Conservation (phyloP, 441 rosid species). For the Pelargonium cotyledonis region DNA sequence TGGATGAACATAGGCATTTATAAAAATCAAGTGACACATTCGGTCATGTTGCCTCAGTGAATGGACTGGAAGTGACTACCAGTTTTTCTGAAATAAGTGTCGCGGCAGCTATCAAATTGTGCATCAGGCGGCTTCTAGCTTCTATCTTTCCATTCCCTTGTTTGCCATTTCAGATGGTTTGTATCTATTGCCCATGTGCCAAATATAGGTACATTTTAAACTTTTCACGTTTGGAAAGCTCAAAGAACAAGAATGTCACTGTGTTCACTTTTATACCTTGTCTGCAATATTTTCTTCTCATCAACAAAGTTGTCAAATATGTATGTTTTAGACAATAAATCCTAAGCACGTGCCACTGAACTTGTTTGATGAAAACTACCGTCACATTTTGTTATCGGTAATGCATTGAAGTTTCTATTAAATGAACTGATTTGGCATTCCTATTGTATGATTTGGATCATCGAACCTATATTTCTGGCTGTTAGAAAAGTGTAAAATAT, state of each 20-base stretch:
- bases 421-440: no score
- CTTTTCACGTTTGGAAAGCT: background rate
- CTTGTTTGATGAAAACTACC: background rate
- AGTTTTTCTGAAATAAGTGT: background rate
- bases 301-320: background rate
- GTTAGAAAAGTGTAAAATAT: no score
- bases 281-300: background rate
- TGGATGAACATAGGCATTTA: background rate
- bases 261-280: background rate
- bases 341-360: background rate
- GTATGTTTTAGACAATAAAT: background rate
- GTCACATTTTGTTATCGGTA: background rate
- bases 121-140: background rate
- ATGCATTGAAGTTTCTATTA: no score
- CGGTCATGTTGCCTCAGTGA: background rate
- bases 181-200: background rate
- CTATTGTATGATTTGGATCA: no score
- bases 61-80: background rate
- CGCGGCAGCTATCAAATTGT: background rate
- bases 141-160: background rate
- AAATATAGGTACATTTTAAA: slow-evolving; percentile 6
- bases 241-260: background rate
- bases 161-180: background rate
- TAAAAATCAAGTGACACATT: background rate
- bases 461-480: no score